Evolutionary conservation across 345 rosid species (phyloP).

Genomic region (Populus tremula): DNA sequence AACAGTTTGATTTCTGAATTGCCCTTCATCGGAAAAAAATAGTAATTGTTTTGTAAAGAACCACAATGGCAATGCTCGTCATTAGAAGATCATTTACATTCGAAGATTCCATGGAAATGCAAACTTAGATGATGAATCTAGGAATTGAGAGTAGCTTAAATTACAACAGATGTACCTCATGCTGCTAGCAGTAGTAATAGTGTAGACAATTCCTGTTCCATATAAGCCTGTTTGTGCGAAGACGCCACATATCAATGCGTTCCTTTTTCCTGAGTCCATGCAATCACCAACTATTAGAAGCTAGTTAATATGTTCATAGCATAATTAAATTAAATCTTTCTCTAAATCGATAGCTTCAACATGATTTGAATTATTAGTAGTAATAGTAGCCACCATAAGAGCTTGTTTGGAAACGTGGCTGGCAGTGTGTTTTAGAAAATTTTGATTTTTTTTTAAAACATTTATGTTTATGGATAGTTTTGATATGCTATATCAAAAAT

Average conservation of each 20-base stretch:
- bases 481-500: too few relatives aligned
- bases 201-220: constrained; percentile 47
- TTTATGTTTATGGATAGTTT: too few relatives aligned
- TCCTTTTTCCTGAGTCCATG: constrained; percentile 36
- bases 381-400: too few relatives aligned
- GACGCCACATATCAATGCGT: constrained; percentile 35
- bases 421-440: too few relatives aligned
- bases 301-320: background rate
- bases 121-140: background rate
- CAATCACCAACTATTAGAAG: background rate
- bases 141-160: background rate
- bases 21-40: constrained; percentile 14
- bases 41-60: background rate
- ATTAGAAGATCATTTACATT: background rate
- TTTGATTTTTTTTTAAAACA: too few relatives aligned
- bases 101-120: background rate
- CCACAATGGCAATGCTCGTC: too few relatives aligned
- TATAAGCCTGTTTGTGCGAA: constrained; percentile 36
- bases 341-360: too few relatives aligned
- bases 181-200: constrained; percentile 46
- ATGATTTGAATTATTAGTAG: too few relatives aligned
- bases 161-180: constrained; percentile 34
- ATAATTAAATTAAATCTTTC: too few relatives aligned
- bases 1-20: constrained; percentile 38
- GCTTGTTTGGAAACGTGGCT: too few relatives aligned